Percentiles rank a stretch among this genome's conserved stretches.
phyloP scores from a whole-genome alignment of 2,329 filamentous ascomycete species.

The Alternaria brassicicola region DNA sequence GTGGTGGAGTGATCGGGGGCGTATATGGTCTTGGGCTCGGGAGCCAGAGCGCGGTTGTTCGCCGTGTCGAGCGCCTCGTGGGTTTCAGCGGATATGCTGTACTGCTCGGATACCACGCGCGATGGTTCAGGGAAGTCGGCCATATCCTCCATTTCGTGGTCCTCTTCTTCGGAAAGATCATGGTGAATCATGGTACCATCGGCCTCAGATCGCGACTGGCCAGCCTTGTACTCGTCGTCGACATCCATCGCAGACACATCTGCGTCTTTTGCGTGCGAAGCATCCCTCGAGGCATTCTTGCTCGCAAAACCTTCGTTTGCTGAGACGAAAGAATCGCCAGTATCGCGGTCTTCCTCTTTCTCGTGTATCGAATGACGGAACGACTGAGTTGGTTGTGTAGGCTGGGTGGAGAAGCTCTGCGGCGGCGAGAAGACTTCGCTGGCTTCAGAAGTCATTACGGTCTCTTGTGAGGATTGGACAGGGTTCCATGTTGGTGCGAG shows the following conservation, averaged over 20 bases:
- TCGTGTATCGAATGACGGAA: constrained; percentile 33
- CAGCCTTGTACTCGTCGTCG: constrained; percentile 35
- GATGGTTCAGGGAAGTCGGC: constrained; percentile 31
- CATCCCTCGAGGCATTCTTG: constrained; percentile 38
- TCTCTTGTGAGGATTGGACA: constrained; percentile 39
- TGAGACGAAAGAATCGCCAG: constrained; percentile 56
- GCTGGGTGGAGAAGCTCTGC: constrained; percentile 42
- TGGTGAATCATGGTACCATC: constrained; percentile 38
- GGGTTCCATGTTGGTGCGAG: constrained; percentile 42
- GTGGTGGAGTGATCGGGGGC: constrained; percentile 27
- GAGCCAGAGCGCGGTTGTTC: constrained; percentile 25
- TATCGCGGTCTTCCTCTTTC: constrained; percentile 39
- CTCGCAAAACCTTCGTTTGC: constrained; percentile 52
- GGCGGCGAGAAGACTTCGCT: constrained; percentile 42
- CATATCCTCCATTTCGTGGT: constrained; percentile 28
- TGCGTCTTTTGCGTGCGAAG: constrained; percentile 26
- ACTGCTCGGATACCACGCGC: constrained; percentile 35
- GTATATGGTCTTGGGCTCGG: constrained; percentile 32
- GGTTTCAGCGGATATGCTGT: constrained; percentile 42
- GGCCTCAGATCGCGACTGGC: constrained; percentile 25
- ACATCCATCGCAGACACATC: constrained; percentile 41
- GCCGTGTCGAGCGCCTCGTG: constrained; percentile 41
- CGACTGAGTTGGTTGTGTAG: constrained; percentile 39
- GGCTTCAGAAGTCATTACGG: constrained; percentile 32
- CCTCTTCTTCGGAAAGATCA: constrained; percentile 26